A percentile compares a stretch with the other conserved stretches of the same genome.
These are phyloP conservation scores for Effrenium voratum DNA, from an alignment of 73 alveolate genomes.

Conservation along the genomic window DNA sequence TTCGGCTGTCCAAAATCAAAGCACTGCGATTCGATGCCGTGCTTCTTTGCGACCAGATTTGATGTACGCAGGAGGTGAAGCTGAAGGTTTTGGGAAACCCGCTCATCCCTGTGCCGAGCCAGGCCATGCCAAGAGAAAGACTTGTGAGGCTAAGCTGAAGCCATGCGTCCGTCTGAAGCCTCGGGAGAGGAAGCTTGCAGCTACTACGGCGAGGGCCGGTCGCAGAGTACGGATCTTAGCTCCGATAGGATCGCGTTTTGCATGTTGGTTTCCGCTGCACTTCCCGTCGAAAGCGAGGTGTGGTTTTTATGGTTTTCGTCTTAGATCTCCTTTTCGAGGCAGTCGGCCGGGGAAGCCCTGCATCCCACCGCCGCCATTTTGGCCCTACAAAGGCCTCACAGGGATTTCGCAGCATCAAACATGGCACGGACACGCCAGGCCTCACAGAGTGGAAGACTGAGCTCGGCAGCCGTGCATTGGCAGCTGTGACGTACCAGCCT, in stretches of 20 bases:
- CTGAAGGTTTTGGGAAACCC: constrained; percentile 60
- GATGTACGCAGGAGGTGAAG: constrained; percentile 30
- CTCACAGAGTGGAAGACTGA: constrained; percentile 61
- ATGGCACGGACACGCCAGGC: not conserved
- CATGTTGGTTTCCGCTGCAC: no score
- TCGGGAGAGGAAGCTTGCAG: constrained; percentile 43
- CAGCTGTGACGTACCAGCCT: constrained; percentile 48
- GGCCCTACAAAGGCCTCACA: constrained; percentile 57
- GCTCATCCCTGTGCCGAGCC: constrained; percentile 65
- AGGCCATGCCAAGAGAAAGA: not conserved
- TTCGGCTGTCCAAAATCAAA: not conserved
- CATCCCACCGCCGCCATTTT: constrained; percentile 78
- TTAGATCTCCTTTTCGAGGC: not conserved
- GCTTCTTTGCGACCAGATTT: not conserved
- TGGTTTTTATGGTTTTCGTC: not conserved
- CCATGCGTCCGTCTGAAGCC: not conserved
- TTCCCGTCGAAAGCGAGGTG: no score
- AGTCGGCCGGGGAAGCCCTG: constrained; percentile 85
- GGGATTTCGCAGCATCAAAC: not conserved
- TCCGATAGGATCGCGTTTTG: no score
- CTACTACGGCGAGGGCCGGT: constrained; percentile 79
- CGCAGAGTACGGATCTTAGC: constrained; percentile 72
- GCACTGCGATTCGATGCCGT: no score
- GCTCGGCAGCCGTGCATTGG: constrained; percentile 54
- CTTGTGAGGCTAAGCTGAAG: not conserved